phyloP scores from a whole-genome alignment of 1,284 basidiomycete genomes.

The Exobasidium rhododendri region DNA sequence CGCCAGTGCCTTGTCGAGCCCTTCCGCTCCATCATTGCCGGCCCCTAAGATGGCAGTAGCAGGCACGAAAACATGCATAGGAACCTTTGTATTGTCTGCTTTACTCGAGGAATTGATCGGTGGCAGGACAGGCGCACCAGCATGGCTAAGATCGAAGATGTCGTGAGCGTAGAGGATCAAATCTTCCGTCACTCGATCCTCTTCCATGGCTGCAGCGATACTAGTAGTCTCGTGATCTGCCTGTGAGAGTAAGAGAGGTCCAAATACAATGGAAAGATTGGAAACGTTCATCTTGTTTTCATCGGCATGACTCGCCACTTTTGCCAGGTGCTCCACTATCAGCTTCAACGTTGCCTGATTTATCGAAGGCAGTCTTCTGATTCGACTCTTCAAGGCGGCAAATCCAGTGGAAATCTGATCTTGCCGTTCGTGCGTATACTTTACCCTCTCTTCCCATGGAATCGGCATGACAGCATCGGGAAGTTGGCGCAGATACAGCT shows the following conservation, averaged over 20 bases:
- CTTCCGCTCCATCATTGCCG: too few relatives aligned
- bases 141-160: constrained; percentile 41
- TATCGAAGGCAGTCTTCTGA: constrained; percentile 63
- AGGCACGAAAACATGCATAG: too few relatives aligned
- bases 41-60: too few relatives aligned
- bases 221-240: constrained; percentile 42
- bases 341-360: constrained; percentile 85
- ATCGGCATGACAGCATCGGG: constrained; percentile 90
- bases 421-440: constrained; percentile 46
- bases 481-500: constrained; percentile 85
- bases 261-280: constrained; percentile 54
- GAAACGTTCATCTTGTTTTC: constrained; percentile 93
- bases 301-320: constrained; percentile 67
- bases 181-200: constrained; percentile 49
- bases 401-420: constrained; percentile 64
- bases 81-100: constrained; percentile 24
- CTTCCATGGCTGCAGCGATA: constrained; percentile 48
- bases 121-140: constrained; percentile 31
- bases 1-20: too few relatives aligned
- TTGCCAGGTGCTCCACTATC: constrained; percentile 81
- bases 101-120: constrained; percentile 15
- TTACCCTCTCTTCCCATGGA: constrained; percentile 72
- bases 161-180: constrained; percentile 41
- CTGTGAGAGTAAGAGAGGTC: constrained; percentile 48
- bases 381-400: constrained; percentile 45